phyloP scores from a whole-genome alignment of 306 rosid genomes.

The Begonia peltatifolia region DNA sequence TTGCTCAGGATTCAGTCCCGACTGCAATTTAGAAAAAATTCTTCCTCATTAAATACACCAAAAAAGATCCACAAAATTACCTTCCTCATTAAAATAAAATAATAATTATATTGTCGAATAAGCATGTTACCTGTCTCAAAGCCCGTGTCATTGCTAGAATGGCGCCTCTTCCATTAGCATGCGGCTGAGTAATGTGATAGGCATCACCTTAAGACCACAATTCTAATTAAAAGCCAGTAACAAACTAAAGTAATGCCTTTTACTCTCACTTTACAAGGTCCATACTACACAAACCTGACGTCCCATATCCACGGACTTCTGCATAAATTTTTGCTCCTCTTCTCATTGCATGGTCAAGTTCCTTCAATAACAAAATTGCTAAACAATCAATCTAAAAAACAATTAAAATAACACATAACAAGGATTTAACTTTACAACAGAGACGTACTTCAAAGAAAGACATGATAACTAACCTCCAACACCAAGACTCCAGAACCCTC shows the following conservation, averaged over 20 bases:
- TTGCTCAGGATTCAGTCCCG: constrained; percentile 64
- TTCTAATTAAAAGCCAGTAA: constrained; percentile 14
- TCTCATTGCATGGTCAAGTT: constrained; percentile 71
- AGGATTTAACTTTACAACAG: not conserved
- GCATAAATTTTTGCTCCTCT: constrained; percentile 85
- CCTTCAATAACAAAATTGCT: constrained; percentile 27
- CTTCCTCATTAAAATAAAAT: no score
- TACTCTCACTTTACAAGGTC: not conserved
- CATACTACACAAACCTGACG: constrained; percentile 41
- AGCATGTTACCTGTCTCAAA: constrained; percentile 52
- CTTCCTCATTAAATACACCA: constrained; percentile 1
- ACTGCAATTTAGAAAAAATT: constrained; percentile 35
- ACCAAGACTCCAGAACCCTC: constrained; percentile 88
- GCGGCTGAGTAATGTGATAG: constrained; percentile 88
- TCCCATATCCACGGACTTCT: constrained; percentile 91
- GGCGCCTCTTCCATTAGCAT: constrained; percentile 79
- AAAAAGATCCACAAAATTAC: no score
- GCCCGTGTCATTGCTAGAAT: constrained; percentile 85
- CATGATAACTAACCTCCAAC: constrained; percentile 52
- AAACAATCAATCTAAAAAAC: constrained; percentile 10
- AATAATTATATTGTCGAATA: not conserved
- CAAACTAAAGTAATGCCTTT: constrained; percentile 4
- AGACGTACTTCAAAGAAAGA: not conserved
- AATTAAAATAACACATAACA: not conserved
- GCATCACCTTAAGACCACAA: constrained; percentile 59